A percentile compares a stretch with the other conserved stretches of the same genome.
Evolutionary conservation across 140 eudicot species (phyloP).

Genomic region (Senecio squalidus): DNA sequence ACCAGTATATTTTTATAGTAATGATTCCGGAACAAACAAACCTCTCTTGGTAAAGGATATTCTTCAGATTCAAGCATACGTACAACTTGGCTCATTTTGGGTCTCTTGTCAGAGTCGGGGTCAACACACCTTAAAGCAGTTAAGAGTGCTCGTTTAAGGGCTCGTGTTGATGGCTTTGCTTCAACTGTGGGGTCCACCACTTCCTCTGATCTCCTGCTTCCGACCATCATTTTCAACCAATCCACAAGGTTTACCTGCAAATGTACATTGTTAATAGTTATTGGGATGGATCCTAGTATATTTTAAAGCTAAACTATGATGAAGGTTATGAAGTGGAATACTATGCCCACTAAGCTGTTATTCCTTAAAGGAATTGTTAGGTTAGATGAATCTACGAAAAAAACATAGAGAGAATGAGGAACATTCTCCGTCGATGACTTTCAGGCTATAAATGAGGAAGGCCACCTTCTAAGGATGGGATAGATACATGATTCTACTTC

Average conservation of each 20-base stretch:
- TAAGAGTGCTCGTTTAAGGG: constrained; percentile 67
- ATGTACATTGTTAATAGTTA: neutral
- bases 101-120: constrained; percentile 82
- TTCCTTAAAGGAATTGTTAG: too few relatives aligned
- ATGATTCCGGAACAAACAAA: constrained; percentile 18
- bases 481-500: too few relatives aligned
- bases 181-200: constrained; percentile 77
- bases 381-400: too few relatives aligned
- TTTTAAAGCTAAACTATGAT: too few relatives aligned
- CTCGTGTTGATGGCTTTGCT: constrained; percentile 65
- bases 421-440: too few relatives aligned
- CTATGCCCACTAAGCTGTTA: too few relatives aligned
- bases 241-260: constrained; percentile 73
- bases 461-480: too few relatives aligned
- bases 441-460: too few relatives aligned
- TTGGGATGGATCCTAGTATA: neutral
- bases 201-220: constrained; percentile 74
- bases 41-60: constrained; percentile 84
- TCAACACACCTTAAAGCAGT: constrained; percentile 82
- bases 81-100: constrained; percentile 76
- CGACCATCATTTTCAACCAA: constrained; percentile 92
- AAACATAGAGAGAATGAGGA: too few relatives aligned
- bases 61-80: constrained; percentile 89
- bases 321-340: too few relatives aligned
- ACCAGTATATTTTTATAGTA: neutral